These are phyloP conservation scores for Sisymbrium altissimum DNA, from an alignment of 345 rosid species.

Conservation along the genomic window DNA sequence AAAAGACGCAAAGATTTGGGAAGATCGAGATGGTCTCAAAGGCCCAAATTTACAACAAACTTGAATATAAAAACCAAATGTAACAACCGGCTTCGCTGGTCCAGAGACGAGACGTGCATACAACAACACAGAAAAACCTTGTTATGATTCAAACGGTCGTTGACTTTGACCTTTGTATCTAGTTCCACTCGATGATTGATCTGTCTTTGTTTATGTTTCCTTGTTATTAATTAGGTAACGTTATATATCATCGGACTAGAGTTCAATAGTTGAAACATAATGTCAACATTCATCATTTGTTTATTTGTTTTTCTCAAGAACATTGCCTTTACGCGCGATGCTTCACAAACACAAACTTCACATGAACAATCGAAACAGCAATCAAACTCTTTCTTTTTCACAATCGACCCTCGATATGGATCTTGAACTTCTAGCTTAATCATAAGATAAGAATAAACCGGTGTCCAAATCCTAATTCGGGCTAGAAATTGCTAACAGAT, in stretches of 20 bases:
- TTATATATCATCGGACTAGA: too few relatives aligned
- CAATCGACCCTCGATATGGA: too few relatives aligned
- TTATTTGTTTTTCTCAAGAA: not conserved
- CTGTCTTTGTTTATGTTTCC: conserved; percentile 1
- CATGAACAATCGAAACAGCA: not conserved
- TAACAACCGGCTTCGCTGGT: conserved; percentile 7
- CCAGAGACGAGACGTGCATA: conserved; percentile 22
- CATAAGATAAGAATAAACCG: too few relatives aligned
- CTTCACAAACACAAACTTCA: not conserved
- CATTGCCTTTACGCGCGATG: not conserved
- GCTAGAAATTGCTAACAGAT: not conserved
- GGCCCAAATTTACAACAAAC: not conserved
- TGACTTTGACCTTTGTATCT: conserved; percentile 17
- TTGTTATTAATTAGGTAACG: not conserved
- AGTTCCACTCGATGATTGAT: not conserved
- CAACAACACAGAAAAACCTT: conserved; percentile 4
- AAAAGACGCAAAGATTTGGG: not conserved
- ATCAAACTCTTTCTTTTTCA: not conserved
- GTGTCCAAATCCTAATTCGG: too few relatives aligned
- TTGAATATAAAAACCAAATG: not conserved
- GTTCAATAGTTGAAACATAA: too few relatives aligned
- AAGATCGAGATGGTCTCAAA: not conserved
- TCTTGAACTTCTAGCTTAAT: too few relatives aligned
- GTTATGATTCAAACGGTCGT: not conserved
- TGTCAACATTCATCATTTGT: not conserved